Conservation (phyloP, 2,329 filamentous ascomycete genomes). For the Trichoderma sp. region DNA sequence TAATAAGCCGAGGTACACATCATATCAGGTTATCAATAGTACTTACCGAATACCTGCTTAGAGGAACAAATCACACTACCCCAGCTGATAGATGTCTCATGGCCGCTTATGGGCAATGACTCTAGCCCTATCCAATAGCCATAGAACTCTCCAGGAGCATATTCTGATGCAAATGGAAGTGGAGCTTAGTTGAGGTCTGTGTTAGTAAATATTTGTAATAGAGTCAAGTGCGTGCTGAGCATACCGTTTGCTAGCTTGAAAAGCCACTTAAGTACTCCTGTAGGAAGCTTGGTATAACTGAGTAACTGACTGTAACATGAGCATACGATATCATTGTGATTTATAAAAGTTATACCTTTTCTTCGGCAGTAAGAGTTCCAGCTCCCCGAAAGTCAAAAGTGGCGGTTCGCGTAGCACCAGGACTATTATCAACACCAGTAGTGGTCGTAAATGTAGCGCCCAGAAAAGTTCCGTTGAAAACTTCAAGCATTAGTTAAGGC, state of each 20-base stretch:
- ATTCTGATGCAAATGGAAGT: neutral
- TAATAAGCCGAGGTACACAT: neutral
- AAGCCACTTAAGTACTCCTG: neutral
- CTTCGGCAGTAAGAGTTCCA: neutral
- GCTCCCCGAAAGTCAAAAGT: neutral
- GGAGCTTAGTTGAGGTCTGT: neutral
- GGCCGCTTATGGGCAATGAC: neutral
- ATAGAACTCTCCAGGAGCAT: neutral
- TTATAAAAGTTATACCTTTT: neutral
- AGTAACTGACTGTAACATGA: neutral
- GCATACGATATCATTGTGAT: neutral
- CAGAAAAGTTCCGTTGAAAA: neutral
- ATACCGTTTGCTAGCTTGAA: neutral
- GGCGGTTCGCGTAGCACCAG: neutral
- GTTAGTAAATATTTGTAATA: neutral
- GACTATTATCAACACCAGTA: neutral
- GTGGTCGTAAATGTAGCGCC: neutral
- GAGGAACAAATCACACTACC: neutral
- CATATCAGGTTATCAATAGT: neutral
- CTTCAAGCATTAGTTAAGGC: neutral
- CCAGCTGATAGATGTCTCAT: neutral
- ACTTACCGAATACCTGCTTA: neutral
- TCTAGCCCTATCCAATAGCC: neutral
- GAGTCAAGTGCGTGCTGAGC: neutral
- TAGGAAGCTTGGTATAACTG: neutral